These are phyloP conservation scores for Aplosporella prunicola DNA, from an alignment of 2,329 filamentous ascomycete genomes.

Conservation along the genomic window DNA sequence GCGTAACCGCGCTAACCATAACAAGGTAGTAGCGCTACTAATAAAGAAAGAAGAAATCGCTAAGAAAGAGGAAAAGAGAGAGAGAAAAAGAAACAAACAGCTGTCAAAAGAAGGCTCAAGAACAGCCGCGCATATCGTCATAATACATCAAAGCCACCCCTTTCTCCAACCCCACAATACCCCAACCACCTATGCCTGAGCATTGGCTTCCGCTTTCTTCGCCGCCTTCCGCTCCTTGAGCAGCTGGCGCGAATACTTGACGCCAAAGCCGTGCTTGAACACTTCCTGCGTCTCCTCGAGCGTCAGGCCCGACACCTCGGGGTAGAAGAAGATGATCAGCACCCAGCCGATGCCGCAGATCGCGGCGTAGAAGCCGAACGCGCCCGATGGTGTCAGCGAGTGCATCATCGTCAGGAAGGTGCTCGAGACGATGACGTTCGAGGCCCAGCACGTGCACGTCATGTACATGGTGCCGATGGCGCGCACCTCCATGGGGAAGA, in stretches of 20 bases:
- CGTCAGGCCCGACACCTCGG: slow-evolving; percentile 47
- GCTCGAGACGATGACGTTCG: slow-evolving; percentile 38
- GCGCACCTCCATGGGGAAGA: slow-evolving; percentile 41
- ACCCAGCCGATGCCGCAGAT: slow-evolving; percentile 41
- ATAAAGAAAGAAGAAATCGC: too few relatives aligned
- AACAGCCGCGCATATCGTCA: too few relatives aligned
- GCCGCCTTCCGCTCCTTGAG: slow-evolving; percentile 27
- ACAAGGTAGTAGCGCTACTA: too few relatives aligned
- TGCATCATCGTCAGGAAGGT: slow-evolving; percentile 45
- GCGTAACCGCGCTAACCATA: too few relatives aligned
- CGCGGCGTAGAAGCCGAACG: slow-evolving; percentile 44
- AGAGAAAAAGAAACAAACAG: too few relatives aligned
- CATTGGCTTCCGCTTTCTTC: too few relatives aligned
- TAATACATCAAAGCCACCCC: too few relatives aligned
- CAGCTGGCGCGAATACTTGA: slow-evolving; percentile 32
- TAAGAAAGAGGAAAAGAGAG: too few relatives aligned
- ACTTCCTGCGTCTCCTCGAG: slow-evolving; percentile 46
- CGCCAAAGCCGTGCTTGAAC: slow-evolving; percentile 34
- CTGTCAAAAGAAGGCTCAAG: too few relatives aligned
- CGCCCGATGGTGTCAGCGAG: slow-evolving; percentile 39
- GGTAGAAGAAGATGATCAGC: slow-evolving; percentile 42
- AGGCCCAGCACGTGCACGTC: slow-evolving; percentile 31
- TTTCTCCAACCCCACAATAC: too few relatives aligned
- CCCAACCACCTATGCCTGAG: too few relatives aligned
- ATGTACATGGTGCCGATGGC: slow-evolving; percentile 41